Conservation (phyloP, 225 moss, liverwort and hornwort species). For the Takakia lepidozioides region DNA sequence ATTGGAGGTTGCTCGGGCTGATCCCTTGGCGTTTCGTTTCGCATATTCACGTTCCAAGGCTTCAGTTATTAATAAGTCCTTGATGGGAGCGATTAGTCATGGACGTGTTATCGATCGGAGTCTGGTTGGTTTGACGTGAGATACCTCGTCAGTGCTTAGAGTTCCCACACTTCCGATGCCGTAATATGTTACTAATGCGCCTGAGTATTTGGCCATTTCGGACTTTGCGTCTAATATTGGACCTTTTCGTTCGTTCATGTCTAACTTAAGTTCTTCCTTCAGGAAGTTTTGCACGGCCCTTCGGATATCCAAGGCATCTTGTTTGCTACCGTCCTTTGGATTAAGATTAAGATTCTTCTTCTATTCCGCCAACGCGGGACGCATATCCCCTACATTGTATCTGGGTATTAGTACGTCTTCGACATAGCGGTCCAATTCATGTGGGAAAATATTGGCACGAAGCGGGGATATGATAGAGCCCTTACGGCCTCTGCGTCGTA, state of each 20-base stretch:
- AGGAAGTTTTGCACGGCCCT: slow-evolving; percentile 32
- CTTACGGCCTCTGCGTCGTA: slow-evolving; percentile 34
- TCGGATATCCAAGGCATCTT: slow-evolving; percentile 30
- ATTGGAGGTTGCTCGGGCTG: slow-evolving; percentile 5
- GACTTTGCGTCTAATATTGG: slow-evolving; percentile 26
- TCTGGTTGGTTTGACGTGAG: too few relatives aligned
- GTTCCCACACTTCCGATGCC: too few relatives aligned
- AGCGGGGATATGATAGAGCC: slow-evolving; percentile 48
- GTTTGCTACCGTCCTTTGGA: slow-evolving; percentile 26
- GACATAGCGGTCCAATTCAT: slow-evolving; percentile 49
- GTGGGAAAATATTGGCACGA: slow-evolving; percentile 41
- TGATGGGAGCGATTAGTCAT: background rate
- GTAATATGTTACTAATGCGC: slow-evolving; percentile 26
- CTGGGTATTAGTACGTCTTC: slow-evolving; percentile 50
- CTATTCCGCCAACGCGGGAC: slow-evolving; percentile 4
- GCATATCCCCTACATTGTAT: slow-evolving; percentile 26
- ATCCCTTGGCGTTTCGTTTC: background rate
- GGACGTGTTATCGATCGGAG: too few relatives aligned
- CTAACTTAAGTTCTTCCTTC: slow-evolving; percentile 34
- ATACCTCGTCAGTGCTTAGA: too few relatives aligned
- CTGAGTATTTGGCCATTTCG: slow-evolving; percentile 42
- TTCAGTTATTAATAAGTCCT: slow-evolving; percentile 2
- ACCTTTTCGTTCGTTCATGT: slow-evolving; percentile 35
- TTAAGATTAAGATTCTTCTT: too few relatives aligned
- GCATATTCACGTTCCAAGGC: slow-evolving; percentile 3